Percentiles rank a stretch among this genome's conserved stretches.
Evolutionary conservation across 106 monocot species (phyloP).

Genomic region (Hemerocallis citrina): DNA sequence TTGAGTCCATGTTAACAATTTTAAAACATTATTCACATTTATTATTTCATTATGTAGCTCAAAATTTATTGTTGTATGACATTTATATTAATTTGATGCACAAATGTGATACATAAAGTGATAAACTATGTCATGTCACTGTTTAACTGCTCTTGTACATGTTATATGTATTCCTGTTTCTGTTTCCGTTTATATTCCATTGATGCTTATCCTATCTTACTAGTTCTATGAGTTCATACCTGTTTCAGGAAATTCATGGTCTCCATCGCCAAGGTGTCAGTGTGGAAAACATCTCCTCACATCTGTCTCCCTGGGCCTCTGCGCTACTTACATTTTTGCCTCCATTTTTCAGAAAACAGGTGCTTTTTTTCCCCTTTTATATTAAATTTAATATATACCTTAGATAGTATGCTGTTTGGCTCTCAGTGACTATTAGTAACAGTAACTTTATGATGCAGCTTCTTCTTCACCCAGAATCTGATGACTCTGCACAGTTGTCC

Average conservation of each 20-base stretch:
- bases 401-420: not conserved
- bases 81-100: no score
- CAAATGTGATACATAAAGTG: no score
- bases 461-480: slow-evolving; percentile 87
- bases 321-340: slow-evolving; percentile 91
- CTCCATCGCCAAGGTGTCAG: slow-evolving; percentile 63
- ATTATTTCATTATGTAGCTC: no score
- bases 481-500: slow-evolving; percentile 86
- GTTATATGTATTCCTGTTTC: no score
- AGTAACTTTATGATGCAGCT: slow-evolving; percentile 40
- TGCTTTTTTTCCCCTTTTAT: slow-evolving; percentile 7
- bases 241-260: slow-evolving; percentile 81
- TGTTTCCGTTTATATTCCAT: not conserved
- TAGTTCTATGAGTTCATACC: not conserved
- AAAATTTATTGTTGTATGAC: no score
- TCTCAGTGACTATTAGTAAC: not conserved
- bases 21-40: no score
- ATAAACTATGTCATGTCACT: no score
- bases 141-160: no score
- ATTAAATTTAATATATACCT: not conserved
- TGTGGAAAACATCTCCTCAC: slow-evolving; percentile 47
- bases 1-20: no score
- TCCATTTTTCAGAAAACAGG: slow-evolving; percentile 82
- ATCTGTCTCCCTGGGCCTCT: slow-evolving; percentile 95
- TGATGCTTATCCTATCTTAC: not conserved